Evolutionary conservation across 106 monocot genomes (phyloP), one percentile per base, ranked within the genome.

Genomic region (Dactylorhiza incarnata): DNA sequence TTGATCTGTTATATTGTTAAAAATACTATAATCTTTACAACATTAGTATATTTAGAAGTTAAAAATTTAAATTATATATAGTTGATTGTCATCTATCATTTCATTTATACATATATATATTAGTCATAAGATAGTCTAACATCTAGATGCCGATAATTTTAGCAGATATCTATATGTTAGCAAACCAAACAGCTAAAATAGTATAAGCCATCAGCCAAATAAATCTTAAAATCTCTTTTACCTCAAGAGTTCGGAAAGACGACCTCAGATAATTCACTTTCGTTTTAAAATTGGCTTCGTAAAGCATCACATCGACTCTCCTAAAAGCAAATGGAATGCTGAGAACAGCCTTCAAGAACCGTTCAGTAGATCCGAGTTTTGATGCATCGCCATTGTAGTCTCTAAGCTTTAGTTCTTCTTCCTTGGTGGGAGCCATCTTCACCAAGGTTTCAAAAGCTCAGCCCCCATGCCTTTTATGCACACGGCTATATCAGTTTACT

Each of bases 351-450:
- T 92, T 92, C 12, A 95, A 61, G 76, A 95, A 95, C 9, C 81
- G 73, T 68, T 92, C 92, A 5, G 92, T 89, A 37, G 86, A 75
- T 29, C 88, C 89, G 17, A 95, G 78, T 73, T 88, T 92, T 15
- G 86, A 78, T 43, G 83, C 20, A 29, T 95, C 95, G 76, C 85
- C 89, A 55, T 17, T 83, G 87, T 88, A 90, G 49, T 86, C 80
- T 66, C 81, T 84, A 49, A 95, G 71, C 73, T 77, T 89, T 43
- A 90, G 50, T 75, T 95, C 95, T 85, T 95, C 95, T 78, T 93
- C 90, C 76, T 89, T 93, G 7, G 87, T 96, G 17, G 95, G 95
- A 75, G 87, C 95, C 95, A 96, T 89, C 78, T 90, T 95, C 15
- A 88, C 81, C 56, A 95, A 75, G 26, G 85, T 87, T 73, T 96